Evolutionary conservation across 495 filamentous ascomycete genomes (phyloP).

Genomic region (Daldinia caldariorum): DNA sequence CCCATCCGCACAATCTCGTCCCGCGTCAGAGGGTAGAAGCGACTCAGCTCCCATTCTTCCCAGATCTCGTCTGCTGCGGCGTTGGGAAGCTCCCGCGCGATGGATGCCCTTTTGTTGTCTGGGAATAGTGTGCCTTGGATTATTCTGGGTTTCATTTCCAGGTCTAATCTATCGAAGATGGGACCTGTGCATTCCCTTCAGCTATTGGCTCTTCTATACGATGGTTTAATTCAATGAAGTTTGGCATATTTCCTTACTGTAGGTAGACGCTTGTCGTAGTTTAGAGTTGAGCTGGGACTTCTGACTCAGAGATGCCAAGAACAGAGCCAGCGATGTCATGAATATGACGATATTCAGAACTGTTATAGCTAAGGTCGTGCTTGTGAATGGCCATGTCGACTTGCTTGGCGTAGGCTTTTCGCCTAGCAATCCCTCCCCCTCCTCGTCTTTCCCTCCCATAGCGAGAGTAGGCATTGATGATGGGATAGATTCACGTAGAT

Average conservation of each 20-base stretch:
- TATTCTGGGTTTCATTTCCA: slow-evolving; percentile 30
- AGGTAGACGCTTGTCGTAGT: slow-evolving; percentile 33
- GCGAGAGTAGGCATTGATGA: slow-evolving; percentile 4
- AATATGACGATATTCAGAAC: slow-evolving; percentile 25
- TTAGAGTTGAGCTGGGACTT: slow-evolving; percentile 21
- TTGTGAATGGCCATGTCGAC: slow-evolving; percentile 1
- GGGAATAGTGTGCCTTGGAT: slow-evolving; percentile 42
- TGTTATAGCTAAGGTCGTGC: slow-evolving; percentile 11
- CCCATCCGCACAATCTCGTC: slow-evolving; percentile 48
- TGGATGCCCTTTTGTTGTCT: slow-evolving; percentile 33
- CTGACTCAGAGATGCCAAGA: slow-evolving; percentile 9
- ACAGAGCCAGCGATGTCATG: slow-evolving; percentile 26
- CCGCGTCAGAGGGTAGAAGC: slow-evolving; percentile 43
- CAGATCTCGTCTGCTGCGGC: slow-evolving; percentile 46
- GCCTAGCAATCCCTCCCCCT: slow-evolving; percentile 13
- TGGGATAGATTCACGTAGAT: not conserved
- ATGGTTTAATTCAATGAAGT: not conserved
- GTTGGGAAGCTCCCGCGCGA: slow-evolving; percentile 47
- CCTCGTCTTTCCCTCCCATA: slow-evolving; percentile 16
- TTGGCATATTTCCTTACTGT: slow-evolving; percentile 16
- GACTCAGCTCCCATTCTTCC: slow-evolving; percentile 47
- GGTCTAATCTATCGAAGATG: slow-evolving; percentile 35
- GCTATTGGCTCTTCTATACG: not conserved
- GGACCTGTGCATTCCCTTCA: slow-evolving; percentile 27
- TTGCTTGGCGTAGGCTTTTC: slow-evolving; percentile 9